Evolutionary conservation across 805 yeast genomes (phyloP), one percentile per base, ranked within the genome.

Genomic region (Barnettozyma californica): DNA sequence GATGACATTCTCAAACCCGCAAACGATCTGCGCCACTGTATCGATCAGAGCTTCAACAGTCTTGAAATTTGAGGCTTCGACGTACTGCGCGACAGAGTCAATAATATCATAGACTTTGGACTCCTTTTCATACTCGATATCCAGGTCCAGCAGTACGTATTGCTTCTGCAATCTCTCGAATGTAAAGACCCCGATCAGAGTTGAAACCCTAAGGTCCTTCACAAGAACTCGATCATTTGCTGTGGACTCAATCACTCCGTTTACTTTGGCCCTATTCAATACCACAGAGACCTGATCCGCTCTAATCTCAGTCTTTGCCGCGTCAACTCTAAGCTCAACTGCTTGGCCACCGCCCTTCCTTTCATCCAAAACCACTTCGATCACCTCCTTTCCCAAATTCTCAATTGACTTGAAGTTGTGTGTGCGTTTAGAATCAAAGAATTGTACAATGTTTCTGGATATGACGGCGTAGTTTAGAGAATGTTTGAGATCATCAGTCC

Each of bases 1-100:
- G 5, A 63, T 57, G 6, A 80, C 70, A 2, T 55, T 54, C 4
- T 57, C 54, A 36, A 70, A 63, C 49, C 73, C 71, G 34, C 78
- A 68, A 2, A 83, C 68, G 42, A 79, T 61, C 53, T 81, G 82
- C 3, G 88, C 83, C 25, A 88, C 84, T 10, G 81, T 77, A 50
- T 81, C 77, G 3, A 87, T 95, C 42, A 94, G 73, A 0, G 97
- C 97, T 63, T 94, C 99, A 1, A 94, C 95, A 0, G 99, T 94
- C 59, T 87, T 84, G 69, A 88, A 94, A 53, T 81, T 80, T 1
- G 96, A 77, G n/a, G 61, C 62, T 59, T 87, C 95, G n/a, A 89
- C 86, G 57, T 82, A 87, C 0, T 60, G 58, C 0, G 76, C 70
- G 4, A 86, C 74, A 2, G 64, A 68, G 25, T 77, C 76, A 20